Conservation (phyloP, 2,329 filamentous ascomycete genomes). For the Neopestalotiopsis rosae region DNA sequence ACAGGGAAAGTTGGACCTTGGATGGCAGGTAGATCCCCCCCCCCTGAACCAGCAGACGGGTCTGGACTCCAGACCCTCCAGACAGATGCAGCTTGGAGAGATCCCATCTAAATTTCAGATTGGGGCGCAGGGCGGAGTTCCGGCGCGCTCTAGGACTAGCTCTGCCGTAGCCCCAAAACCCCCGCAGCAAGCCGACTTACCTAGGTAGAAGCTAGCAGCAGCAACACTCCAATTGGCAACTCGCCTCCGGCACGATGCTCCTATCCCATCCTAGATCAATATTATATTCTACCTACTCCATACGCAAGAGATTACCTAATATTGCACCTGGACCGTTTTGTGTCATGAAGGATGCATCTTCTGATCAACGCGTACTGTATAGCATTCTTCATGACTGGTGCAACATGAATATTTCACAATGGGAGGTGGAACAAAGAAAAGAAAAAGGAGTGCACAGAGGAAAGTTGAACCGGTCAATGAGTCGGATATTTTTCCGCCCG, state of each 20-base stretch:
- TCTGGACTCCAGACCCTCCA: neutral
- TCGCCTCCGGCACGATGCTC: neutral
- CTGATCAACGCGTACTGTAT: too few relatives aligned
- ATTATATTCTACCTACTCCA: neutral
- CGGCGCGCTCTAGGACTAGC: neutral
- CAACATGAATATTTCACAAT: too few relatives aligned
- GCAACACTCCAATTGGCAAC: neutral
- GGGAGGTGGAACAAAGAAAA: too few relatives aligned
- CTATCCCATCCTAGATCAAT: neutral
- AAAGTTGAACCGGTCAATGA: too few relatives aligned
- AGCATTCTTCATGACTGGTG: too few relatives aligned
- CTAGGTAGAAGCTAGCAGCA: neutral
- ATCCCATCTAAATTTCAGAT: slow-evolving; percentile 9
- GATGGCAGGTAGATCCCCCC: neutral
- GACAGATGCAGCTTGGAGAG: neutral
- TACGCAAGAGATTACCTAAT: neutral
- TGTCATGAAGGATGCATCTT: too few relatives aligned
- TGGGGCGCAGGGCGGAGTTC: slow-evolving; percentile 13
- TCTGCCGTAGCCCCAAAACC: neutral
- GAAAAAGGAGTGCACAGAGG: too few relatives aligned
- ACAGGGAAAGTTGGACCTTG: too few relatives aligned
- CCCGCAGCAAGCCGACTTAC: neutral
- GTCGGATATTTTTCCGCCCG: too few relatives aligned
- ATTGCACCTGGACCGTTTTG: neutral
- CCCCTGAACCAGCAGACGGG: neutral